Evolutionary conservation across 2,329 filamentous ascomycete species (phyloP).

Genomic region (Curvularia sp.): DNA sequence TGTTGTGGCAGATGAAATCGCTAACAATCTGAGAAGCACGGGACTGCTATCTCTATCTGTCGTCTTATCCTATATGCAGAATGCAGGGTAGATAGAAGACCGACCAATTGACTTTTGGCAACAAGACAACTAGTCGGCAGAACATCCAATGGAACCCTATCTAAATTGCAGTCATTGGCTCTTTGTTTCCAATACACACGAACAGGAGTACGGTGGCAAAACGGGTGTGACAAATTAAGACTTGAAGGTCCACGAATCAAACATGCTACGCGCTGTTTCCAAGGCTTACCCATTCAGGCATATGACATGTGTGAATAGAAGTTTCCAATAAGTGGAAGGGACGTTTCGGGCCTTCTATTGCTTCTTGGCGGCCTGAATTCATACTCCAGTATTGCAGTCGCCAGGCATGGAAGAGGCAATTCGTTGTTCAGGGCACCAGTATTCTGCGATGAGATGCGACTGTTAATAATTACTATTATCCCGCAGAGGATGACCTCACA

Average conservation of each 20-base stretch:
- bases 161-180: not conserved
- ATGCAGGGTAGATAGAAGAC: not conserved
- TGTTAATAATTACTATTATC: not conserved
- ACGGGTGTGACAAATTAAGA: not conserved
- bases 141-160: not conserved
- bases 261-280: not conserved
- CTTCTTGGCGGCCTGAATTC: not conserved
- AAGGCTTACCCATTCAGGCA: no score
- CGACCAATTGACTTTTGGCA: not conserved
- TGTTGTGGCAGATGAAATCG: not conserved
- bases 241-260: not conserved
- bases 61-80: not conserved
- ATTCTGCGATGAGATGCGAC: not conserved
- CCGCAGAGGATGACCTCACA: not conserved
- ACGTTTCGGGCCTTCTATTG: not conserved
- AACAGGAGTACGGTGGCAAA: not conserved
- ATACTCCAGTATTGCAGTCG: not conserved
- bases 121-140: not conserved
- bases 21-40: not conserved
- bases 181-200: not conserved
- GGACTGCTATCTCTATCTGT: not conserved
- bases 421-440: not conserved
- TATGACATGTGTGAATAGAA: not conserved
- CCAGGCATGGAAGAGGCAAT: not conserved
- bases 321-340: not conserved